phyloP scores from a whole-genome alignment of 2,329 filamentous ascomycete species.

The Fusarium armeniacum region DNA sequence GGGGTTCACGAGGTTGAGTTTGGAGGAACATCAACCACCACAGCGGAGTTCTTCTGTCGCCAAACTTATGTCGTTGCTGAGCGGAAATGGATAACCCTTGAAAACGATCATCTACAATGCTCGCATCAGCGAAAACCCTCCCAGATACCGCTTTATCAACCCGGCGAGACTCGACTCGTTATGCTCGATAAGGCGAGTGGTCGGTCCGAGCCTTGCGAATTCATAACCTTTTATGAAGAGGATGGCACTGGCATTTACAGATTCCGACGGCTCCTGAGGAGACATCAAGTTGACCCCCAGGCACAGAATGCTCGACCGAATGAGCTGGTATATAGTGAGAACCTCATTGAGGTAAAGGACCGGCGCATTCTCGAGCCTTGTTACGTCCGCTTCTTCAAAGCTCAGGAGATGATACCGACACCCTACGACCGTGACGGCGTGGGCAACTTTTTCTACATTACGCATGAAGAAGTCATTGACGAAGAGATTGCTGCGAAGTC shows the following conservation, averaged over 20 bases:
- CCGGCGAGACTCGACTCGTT: constrained; percentile 73
- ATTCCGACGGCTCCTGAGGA: constrained; percentile 68
- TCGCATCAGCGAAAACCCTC: constrained; percentile 51
- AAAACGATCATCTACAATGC: constrained; percentile 69
- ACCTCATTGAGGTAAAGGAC: constrained; percentile 56
- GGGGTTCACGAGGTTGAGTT: constrained; percentile 71
- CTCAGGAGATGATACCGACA: constrained; percentile 62
- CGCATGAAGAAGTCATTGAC: constrained; percentile 51
- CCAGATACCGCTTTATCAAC: constrained; percentile 53
- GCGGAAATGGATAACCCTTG: constrained; percentile 72
- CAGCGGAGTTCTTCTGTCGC: constrained; percentile 74
- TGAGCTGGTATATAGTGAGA: constrained; percentile 70
- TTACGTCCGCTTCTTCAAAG: constrained; percentile 68
- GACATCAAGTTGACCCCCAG: constrained; percentile 56
- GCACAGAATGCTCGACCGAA: constrained; percentile 61
- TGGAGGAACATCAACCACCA: constrained; percentile 63
- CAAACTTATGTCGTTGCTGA: constrained; percentile 75
- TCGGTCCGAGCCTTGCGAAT: constrained; percentile 71
- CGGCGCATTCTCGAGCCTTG: constrained; percentile 68
- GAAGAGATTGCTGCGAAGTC: constrained; percentile 2
- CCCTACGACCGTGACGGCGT: constrained; percentile 77
- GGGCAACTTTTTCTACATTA: constrained; percentile 76
- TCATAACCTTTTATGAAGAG: constrained; percentile 57
- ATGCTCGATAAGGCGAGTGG: constrained; percentile 49
- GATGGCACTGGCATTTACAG: constrained; percentile 45